Conservation (phyloP, 805 yeast species). For the Kazachstania viticola region DNA sequence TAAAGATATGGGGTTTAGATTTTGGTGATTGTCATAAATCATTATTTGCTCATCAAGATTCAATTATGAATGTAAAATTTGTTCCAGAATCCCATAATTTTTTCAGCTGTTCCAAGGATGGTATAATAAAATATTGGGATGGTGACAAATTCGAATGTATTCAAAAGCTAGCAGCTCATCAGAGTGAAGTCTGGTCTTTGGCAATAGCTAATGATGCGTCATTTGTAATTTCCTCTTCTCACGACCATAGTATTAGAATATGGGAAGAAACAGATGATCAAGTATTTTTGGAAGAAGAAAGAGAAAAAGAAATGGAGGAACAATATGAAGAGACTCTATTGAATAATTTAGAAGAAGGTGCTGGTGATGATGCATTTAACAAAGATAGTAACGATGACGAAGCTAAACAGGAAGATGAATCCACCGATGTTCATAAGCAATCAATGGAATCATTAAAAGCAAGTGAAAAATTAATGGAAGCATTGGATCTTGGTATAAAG, state of each 20-base stretch:
- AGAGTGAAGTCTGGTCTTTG: constrained; percentile 87
- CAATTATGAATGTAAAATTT: constrained; percentile 80
- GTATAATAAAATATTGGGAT: constrained; percentile 90
- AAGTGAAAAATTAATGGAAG: constrained; percentile 87
- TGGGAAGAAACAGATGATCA: constrained; percentile 93
- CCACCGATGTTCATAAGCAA: constrained; percentile 61
- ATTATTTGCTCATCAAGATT: constrained; percentile 92
- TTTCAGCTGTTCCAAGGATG: constrained; percentile 85
- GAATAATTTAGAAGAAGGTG: constrained; percentile 52
- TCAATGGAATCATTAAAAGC: constrained; percentile 88
- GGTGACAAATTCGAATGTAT: constrained; percentile 93
- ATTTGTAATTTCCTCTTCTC: constrained; percentile 72
- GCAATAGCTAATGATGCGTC: constrained; percentile 66
- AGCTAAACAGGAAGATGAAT: constrained; percentile 39
- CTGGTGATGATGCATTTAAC: constrained; percentile 31
- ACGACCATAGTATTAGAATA: constrained; percentile 85
- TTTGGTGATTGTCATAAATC: constrained; percentile 98
- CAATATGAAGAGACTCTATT: constrained; percentile 72
- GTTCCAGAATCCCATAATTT: constrained; percentile 81
- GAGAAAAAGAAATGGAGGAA: constrained; percentile 92
- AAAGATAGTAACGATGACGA: constrained; percentile 30
- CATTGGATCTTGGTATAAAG: constrained; percentile 67
- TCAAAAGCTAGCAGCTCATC: constrained; percentile 79
- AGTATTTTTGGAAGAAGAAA: constrained; percentile 92
- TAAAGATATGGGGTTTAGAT: constrained; percentile 96